Conservation (phyloP, 768 basidiomycete species). For the Mycena belliarum region DNA sequence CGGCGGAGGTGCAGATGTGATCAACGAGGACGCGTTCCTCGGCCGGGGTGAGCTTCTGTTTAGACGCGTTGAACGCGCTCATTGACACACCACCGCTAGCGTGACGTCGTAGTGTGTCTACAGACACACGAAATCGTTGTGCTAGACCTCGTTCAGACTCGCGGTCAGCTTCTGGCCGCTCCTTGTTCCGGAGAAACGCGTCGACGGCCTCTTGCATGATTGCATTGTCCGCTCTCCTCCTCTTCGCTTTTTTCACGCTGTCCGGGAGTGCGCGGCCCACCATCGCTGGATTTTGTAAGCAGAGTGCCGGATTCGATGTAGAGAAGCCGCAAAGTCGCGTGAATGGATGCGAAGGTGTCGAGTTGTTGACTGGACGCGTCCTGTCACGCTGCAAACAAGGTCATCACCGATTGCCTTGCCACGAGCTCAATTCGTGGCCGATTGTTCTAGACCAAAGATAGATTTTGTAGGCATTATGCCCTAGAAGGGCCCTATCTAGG, state of each 20-base stretch:
- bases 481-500: neutral
- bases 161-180: neutral
- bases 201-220: neutral
- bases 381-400: neutral
- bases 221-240: neutral
- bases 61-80: slow-evolving; percentile 26
- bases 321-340: neutral
- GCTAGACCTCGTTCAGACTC: neutral
- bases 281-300: too few relatives aligned
- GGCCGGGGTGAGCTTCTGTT: slow-evolving; percentile 27
- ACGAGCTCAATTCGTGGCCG: neutral
- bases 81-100: slow-evolving; percentile 22
- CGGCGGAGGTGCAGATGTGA: neutral
- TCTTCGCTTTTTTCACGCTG: neutral
- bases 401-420: neutral
- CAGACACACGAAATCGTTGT: neutral
- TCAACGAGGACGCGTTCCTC: slow-evolving; percentile 25
- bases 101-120: slow-evolving; percentile 14
- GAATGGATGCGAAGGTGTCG: neutral
- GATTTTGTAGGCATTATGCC: neutral
- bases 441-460: neutral
- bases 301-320: neutral
- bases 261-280: neutral
- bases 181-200: neutral
- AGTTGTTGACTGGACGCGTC: neutral